phyloP scores from a whole-genome alignment of 352 stramenopile genomes.

The Peronospora tabacina region DNA sequence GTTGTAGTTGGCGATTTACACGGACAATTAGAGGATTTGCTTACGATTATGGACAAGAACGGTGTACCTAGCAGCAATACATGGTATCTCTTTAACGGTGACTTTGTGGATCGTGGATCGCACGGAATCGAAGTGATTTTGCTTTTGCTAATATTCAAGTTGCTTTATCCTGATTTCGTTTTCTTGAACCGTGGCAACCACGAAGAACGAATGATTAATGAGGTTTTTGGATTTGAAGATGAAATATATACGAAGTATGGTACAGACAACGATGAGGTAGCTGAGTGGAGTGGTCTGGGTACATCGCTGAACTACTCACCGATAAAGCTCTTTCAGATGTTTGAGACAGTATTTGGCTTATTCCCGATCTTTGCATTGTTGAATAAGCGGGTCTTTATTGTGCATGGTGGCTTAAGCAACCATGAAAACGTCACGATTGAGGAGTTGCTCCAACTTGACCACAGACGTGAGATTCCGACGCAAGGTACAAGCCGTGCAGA shows the following conservation, averaged over 20 bases:
- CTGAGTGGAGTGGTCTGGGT: conserved; percentile 47
- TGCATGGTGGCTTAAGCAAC: conserved; percentile 88
- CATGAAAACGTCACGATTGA: conserved; percentile 84
- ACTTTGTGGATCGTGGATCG: conserved; percentile 92
- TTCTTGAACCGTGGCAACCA: conserved; percentile 94
- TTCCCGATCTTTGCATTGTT: conserved; percentile 89
- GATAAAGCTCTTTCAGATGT: conserved; percentile 75
- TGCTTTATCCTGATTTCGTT: conserved; percentile 84
- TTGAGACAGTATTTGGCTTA: conserved; percentile 79
- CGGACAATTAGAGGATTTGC: conserved; percentile 90
- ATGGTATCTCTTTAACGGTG: conserved; percentile 93
- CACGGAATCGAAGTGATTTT: conserved; percentile 90
- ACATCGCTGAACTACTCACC: conserved; percentile 64
- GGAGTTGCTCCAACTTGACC: conserved; percentile 77
- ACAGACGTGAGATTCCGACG: conserved; percentile 84
- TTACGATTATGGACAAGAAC: conserved; percentile 90
- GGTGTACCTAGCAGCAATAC: conserved; percentile 82
- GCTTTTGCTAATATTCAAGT: conserved; percentile 85
- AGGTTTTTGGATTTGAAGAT: conserved; percentile 84
- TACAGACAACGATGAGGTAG: conserved; percentile 67
- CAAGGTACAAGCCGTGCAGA: conserved; percentile 74
- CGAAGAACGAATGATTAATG: conserved; percentile 91
- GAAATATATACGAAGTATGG: conserved; percentile 80
- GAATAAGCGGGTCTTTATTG: conserved; percentile 87
- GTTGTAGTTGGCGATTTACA: conserved; percentile 91